These are phyloP conservation scores for Mycena rebaudengoi DNA, from an alignment of 768 basidiomycete genomes.

Conservation along the genomic window DNA sequence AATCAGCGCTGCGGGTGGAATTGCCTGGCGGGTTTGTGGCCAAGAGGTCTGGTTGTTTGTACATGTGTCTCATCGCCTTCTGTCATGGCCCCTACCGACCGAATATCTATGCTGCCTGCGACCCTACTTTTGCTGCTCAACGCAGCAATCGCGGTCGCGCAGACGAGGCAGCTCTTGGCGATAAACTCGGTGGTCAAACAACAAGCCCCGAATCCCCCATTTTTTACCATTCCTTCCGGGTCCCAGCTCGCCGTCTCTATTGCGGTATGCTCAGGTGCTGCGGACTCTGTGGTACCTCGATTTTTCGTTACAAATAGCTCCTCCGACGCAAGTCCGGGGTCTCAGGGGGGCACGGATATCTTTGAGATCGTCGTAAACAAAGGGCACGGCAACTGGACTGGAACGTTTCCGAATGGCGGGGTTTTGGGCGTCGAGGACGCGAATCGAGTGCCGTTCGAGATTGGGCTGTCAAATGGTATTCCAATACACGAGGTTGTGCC, in stretches of 20 bases:
- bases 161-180: slow-evolving; percentile 39
- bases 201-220: slow-evolving; percentile 41
- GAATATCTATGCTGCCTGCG: slow-evolving; percentile 44
- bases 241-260: slow-evolving; percentile 53
- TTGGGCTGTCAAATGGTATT: slow-evolving; percentile 61
- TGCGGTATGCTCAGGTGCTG: slow-evolving; percentile 53
- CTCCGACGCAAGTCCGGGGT: slow-evolving; percentile 43
- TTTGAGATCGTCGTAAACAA: slow-evolving; percentile 56
- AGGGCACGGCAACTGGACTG: slow-evolving; percentile 64
- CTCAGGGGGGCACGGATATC: slow-evolving; percentile 47
- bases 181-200: slow-evolving; percentile 42
- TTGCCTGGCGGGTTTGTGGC: too few relatives aligned
- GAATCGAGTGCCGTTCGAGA: slow-evolving; percentile 58
- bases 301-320: slow-evolving; percentile 70
- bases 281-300: slow-evolving; percentile 45
- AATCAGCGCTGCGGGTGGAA: too few relatives aligned
- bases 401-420: slow-evolving; percentile 55
- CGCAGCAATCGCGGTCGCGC: slow-evolving; percentile 41
- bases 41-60: too few relatives aligned
- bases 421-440: slow-evolving; percentile 56
- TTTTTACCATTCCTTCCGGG: slow-evolving; percentile 51
- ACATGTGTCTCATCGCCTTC: too few relatives aligned
- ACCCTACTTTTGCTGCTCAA: slow-evolving; percentile 44
- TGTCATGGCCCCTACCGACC: slow-evolving; percentile 18
- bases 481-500: slow-evolving; percentile 57